Conservation (phyloP, 73 alveolate genomes). For the Tetrahymena malaccensis region DNA sequence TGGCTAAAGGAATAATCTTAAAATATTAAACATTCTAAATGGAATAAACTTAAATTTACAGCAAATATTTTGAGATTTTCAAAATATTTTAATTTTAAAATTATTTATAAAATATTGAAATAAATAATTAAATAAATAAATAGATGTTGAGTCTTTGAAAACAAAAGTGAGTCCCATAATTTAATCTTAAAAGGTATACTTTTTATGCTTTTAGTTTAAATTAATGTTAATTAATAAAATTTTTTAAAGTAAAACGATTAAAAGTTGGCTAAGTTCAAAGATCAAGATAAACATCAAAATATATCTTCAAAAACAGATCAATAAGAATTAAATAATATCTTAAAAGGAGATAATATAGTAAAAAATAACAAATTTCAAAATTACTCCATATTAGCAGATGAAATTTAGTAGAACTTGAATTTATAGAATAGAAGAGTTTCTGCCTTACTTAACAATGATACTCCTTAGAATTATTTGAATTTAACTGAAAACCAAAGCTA, state of each 20-base stretch:
- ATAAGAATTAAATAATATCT: background rate
- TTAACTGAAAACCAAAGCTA: background rate
- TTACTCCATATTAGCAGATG: background rate
- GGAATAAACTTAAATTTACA: too few species aligned
- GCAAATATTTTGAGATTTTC: too few species aligned
- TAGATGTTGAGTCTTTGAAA: background rate
- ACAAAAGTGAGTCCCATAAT: background rate
- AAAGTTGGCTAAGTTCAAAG: background rate
- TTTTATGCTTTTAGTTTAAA: too few species aligned
- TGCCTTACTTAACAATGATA: background rate
- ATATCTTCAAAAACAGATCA: background rate
- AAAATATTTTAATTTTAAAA: too few species aligned
- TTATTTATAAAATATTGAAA: too few species aligned
- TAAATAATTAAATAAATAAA: too few species aligned
- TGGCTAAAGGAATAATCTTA: too few species aligned
- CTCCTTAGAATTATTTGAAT: background rate
- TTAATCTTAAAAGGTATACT: background rate
- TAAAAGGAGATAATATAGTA: background rate
- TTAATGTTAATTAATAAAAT: too few species aligned
- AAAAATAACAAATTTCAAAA: background rate
- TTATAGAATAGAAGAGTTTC: background rate
- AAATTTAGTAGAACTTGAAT: background rate
- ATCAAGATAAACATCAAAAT: background rate
- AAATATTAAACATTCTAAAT: too few species aligned
- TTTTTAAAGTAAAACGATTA: background rate